Conservation (phyloP, 352 stramenopile genomes). For the Globisporangium emineosum region DNA sequence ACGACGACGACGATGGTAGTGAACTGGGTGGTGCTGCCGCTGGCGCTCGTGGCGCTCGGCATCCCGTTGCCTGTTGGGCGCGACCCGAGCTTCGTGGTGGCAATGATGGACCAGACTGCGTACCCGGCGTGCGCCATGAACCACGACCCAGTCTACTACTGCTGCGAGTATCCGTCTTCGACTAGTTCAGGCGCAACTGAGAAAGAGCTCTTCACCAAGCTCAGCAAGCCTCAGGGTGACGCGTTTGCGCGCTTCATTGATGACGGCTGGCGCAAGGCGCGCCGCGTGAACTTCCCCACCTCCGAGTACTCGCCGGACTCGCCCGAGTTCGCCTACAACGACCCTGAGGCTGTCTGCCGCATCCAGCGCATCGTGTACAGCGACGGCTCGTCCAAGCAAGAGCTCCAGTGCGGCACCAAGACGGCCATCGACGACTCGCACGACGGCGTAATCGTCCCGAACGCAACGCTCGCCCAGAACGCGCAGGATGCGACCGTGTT, state of each 20-base stretch:
- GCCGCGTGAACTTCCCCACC: constrained; percentile 29
- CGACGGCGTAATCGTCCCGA: constrained; percentile 11
- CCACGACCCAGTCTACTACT: constrained; percentile 27
- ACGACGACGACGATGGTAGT: not conserved
- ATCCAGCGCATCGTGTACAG: constrained; percentile 11
- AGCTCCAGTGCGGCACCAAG: constrained; percentile 16
- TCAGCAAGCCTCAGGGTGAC: constrained; percentile 20
- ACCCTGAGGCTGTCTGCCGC: constrained; percentile 15
- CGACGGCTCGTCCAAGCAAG: constrained; percentile 8
- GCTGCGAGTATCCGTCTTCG: constrained; percentile 27
- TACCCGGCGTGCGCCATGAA: constrained; percentile 28
- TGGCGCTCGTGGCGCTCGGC: constrained; percentile 1
- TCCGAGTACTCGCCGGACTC: constrained; percentile 21
- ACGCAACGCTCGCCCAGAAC: constrained; percentile 5
- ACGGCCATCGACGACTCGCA: constrained; percentile 10
- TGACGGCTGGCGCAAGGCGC: constrained; percentile 20
- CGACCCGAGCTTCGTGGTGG: not conserved
- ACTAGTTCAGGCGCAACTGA: not conserved
- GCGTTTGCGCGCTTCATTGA: constrained; percentile 16
- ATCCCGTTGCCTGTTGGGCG: not conserved
- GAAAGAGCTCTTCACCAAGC: constrained; percentile 33
- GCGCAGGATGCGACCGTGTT: constrained; percentile 28
- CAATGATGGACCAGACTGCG: constrained; percentile 14
- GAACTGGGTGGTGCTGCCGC: not conserved
- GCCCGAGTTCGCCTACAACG: constrained; percentile 13